Conservation (phyloP, 2,329 filamentous ascomycete species). For the Teratosphaeria viscida region DNA sequence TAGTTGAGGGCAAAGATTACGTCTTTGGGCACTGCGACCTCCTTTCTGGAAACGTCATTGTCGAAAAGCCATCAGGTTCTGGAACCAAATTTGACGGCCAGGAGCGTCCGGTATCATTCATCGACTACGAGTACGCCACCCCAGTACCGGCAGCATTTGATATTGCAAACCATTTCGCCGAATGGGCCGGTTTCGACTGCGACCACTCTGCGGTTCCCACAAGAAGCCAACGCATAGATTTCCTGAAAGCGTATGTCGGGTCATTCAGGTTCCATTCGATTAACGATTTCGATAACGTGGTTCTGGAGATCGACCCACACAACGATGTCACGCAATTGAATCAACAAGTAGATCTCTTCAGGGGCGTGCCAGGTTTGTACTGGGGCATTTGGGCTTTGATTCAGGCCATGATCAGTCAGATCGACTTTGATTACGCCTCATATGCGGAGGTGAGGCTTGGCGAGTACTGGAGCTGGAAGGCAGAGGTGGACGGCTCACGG, state of each 20-base stretch:
- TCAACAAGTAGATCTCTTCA: constrained; percentile 73
- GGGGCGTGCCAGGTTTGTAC: constrained; percentile 81
- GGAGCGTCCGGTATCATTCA: constrained; percentile 57
- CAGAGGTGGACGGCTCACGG: constrained; percentile 56
- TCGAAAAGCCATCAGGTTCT: constrained; percentile 39
- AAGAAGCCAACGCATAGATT: constrained; percentile 61
- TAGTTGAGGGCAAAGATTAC: constrained; percentile 61
- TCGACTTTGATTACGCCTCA: constrained; percentile 90
- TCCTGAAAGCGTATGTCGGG: constrained; percentile 72
- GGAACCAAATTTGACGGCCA: constrained; percentile 13
- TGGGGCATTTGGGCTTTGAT: constrained; percentile 95
- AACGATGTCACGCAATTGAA: constrained; percentile 59
- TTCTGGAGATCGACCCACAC: constrained; percentile 38
- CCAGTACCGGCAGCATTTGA: constrained; percentile 93
- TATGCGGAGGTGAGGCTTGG: constrained; percentile 80
- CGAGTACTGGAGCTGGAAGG: constrained; percentile 91
- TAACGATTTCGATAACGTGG: constrained; percentile 34
- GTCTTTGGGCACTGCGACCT: constrained; percentile 95
- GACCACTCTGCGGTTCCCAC: constrained; percentile 78
- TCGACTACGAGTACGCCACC: constrained; percentile 97
- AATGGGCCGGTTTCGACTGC: constrained; percentile 96
- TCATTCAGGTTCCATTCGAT: constrained; percentile 48
- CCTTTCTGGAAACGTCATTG: constrained; percentile 91
- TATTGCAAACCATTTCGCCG: constrained; percentile 93
- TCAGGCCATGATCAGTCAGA: constrained; percentile 85